Percentiles rank a stretch among this genome's conserved stretches.
phyloP scores from a whole-genome alignment of 495 filamentous ascomycete species.

The Penicillium simplicissimum region DNA sequence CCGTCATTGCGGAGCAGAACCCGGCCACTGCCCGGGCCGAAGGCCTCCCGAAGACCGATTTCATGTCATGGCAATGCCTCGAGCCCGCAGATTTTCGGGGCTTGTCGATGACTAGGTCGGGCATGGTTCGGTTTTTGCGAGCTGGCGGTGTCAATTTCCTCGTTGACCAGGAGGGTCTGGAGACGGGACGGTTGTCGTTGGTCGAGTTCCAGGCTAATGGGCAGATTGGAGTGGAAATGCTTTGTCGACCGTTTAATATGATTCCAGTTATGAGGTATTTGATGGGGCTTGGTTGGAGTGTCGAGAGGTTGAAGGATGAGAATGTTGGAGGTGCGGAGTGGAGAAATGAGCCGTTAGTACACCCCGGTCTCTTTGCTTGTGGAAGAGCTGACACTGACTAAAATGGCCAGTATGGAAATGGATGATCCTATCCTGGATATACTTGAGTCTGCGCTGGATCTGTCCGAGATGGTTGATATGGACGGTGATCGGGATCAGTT shows the following conservation, averaged over 20 bases:
- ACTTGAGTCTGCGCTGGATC: neutral
- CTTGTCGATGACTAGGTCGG: neutral
- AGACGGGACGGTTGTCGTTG: neutral
- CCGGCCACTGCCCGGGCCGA: neutral
- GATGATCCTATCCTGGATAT: neutral
- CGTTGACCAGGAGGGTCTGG: neutral
- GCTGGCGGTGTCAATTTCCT: neutral
- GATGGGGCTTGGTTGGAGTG: neutral
- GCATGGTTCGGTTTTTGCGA: neutral
- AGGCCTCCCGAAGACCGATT: neutral
- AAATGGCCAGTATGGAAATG: neutral
- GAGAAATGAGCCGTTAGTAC: neutral
- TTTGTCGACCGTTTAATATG: neutral
- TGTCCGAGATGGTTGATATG: neutral
- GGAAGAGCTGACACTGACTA: neutral
- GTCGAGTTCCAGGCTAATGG: neutral
- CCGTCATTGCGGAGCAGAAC: neutral
- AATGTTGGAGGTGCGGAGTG: neutral
- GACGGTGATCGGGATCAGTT: neutral
- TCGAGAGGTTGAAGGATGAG: neutral
- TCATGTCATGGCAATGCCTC: neutral
- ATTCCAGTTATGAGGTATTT: neutral
- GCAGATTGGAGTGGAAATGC: neutral
- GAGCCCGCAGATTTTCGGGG: neutral
- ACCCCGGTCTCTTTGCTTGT: no score